Percentiles rank a stretch among this genome's conserved stretches.
phyloP scores from a whole-genome alignment of 305 asterid species.

The Fraxinus floribunda region DNA sequence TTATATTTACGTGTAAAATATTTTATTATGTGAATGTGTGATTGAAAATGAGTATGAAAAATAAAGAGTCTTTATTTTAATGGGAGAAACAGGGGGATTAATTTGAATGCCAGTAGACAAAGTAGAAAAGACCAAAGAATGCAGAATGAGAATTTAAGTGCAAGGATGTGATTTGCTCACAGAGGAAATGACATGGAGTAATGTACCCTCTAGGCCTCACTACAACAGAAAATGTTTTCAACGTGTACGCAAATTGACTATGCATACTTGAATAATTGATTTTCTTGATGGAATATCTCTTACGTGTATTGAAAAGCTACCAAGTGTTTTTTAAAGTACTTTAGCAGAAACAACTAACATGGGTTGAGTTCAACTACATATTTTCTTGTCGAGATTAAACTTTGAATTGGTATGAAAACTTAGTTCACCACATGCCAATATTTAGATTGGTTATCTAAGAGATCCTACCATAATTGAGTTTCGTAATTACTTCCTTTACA shows the following conservation, averaged over 20 bases:
- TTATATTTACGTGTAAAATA: background rate
- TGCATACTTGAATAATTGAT: background rate
- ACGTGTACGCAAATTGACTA: background rate
- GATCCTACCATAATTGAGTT: background rate
- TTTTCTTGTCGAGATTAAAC: background rate
- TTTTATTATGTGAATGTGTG: too few relatives aligned
- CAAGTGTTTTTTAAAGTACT: background rate
- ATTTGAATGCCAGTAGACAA: background rate
- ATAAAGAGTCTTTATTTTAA: too few relatives aligned
- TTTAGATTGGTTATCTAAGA: background rate
- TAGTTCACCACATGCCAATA: background rate
- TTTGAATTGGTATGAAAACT: background rate
- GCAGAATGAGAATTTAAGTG: background rate
- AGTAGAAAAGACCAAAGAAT: background rate
- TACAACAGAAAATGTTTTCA: background rate
- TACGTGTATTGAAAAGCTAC: background rate
- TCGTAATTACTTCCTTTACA: background rate
- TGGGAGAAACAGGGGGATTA: background rate
- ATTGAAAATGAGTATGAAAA: too few relatives aligned
- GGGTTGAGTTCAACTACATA: background rate
- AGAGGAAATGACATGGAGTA: conserved; percentile 4
- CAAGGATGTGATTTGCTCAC: conserved; percentile 23
- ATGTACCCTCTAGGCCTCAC: background rate
- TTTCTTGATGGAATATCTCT: background rate
- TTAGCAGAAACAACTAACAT: background rate